A percentile compares a stretch with the other conserved stretches of the same genome.
Evolutionary conservation across 345 rosid genomes (phyloP).

Genomic region (rapeseed (Brassica napus)): Da-Ae NC_063434.1:30456501-30457000

Average conservation of each 20-base stretch:
- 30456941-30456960: no score
- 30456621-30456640: neutral
- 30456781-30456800: neutral
- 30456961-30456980: neutral
- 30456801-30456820: neutral
- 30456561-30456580: conserved; percentile 25
- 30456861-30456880: neutral
- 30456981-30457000: neutral
- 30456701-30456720: neutral
- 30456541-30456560: conserved; percentile 25
- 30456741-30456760: no score
- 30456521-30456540: conserved; percentile 9
- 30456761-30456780: no score
- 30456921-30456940: no score
- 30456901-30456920: neutral
- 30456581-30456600: neutral
- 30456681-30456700: neutral
- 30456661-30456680: neutral
- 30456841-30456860: neutral
- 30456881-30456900: neutral
- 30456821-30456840: no score
- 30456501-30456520: conserved; percentile 15
- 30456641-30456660: neutral
- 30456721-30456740: neutral
- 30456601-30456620: neutral